Percentiles rank a stretch among this genome's conserved stretches.
These are phyloP conservation scores for Neurospora sp. DNA, from an alignment of 495 filamentous ascomycete species.

Conservation along the genomic window DNA sequence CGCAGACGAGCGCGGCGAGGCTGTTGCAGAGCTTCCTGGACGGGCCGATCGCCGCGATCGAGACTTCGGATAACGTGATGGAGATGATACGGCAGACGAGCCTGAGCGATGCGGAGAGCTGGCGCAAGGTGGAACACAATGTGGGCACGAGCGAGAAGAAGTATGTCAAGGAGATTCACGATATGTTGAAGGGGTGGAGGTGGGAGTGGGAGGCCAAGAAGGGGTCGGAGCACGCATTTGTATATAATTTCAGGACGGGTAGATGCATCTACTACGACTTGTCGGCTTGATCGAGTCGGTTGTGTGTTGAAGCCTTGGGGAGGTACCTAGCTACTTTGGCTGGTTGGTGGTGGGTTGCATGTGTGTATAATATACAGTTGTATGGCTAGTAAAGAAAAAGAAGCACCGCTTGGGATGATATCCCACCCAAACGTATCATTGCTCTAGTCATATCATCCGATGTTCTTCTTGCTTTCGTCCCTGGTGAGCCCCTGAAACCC, in stretches of 20 bases:
- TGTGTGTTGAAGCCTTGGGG: background rate
- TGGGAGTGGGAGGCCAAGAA: constrained; percentile 47
- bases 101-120: constrained; percentile 74
- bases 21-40: constrained; percentile 56
- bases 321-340: background rate
- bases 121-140: constrained; percentile 72
- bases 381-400: background rate
- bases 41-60: constrained; percentile 78
- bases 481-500: background rate
- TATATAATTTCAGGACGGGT: constrained; percentile 73
- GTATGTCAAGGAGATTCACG: constrained; percentile 81
- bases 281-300: constrained; percentile 26
- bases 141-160: constrained; percentile 68
- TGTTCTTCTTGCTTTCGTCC: background rate
- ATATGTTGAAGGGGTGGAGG: constrained; percentile 52
- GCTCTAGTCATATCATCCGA: background rate
- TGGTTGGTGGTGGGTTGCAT: background rate
- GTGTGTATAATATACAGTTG: background rate
- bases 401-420: background rate
- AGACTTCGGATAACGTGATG: constrained; percentile 78
- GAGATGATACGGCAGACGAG: constrained; percentile 65
- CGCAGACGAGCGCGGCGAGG: constrained; percentile 52
- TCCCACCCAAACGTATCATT: background rate
- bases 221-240: constrained; percentile 54
- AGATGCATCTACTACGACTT: constrained; percentile 70